These are phyloP conservation scores for Hypericum perforatum DNA, from an alignment of 345 rosid species.

Conservation along the genomic window DNA sequence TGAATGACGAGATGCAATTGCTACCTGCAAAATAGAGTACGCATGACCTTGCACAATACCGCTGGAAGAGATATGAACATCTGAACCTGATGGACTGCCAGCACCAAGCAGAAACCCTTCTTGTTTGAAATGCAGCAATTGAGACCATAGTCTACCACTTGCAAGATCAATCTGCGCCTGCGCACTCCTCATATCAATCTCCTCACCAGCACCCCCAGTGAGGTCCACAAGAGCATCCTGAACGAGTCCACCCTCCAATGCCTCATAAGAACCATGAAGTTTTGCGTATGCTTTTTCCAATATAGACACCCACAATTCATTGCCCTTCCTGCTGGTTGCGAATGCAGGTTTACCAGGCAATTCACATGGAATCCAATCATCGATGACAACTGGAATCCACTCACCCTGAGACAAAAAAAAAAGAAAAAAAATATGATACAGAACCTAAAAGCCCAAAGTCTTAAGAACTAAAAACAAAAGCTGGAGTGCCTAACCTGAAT, in stretches of 20 bases:
- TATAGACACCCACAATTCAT: constrained; percentile 95
- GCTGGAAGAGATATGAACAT: constrained; percentile 94
- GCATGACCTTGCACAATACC: constrained; percentile 99
- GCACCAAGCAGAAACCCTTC: constrained; percentile 99
- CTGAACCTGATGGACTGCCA: constrained; percentile 99
- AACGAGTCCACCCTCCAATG: constrained; percentile 97
- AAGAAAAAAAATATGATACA: constrained; percentile 2
- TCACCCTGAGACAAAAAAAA: constrained; percentile 58
- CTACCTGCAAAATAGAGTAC: constrained; percentile 89
- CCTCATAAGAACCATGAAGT: constrained; percentile 97
- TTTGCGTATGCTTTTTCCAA: constrained; percentile 98
- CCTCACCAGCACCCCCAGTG: constrained; percentile 99
- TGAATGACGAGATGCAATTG: constrained; percentile 9
- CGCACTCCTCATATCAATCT: constrained; percentile 97
- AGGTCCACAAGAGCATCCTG: constrained; percentile 99
- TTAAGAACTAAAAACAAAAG: background rate
- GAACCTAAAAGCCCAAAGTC: background rate
- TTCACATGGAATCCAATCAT: constrained; percentile 99
- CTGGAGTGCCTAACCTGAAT: constrained; percentile 61
- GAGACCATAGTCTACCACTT: constrained; percentile 99
- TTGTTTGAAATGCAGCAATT: constrained; percentile 86
- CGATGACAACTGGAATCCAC: constrained; percentile 99
- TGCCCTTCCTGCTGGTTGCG: constrained; percentile 85
- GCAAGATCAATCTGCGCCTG: constrained; percentile 99
- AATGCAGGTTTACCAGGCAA: constrained; percentile 93